Evolutionary conservation across 345 rosid genomes (phyloP).

Genomic region (Populus pruinosa): DNA sequence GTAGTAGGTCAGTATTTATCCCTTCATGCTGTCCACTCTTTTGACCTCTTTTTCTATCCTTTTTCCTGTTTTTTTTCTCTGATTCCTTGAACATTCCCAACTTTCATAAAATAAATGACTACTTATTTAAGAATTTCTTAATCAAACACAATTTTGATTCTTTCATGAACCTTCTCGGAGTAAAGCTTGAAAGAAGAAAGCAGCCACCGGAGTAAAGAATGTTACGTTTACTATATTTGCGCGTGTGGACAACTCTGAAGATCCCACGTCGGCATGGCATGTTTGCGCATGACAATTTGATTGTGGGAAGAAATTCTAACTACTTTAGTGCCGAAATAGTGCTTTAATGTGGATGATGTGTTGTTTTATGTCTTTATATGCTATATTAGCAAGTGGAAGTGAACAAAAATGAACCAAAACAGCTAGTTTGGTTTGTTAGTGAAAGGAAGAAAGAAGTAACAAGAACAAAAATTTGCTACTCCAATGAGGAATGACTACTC

Average conservation of each 20-base stretch:
- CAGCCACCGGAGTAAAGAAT: not conserved
- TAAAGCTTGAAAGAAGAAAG: not conserved
- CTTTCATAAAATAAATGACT: too few species aligned
- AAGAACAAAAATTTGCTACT: not conserved
- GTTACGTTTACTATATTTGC: not conserved
- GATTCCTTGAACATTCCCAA: not conserved
- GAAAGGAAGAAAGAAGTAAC: not conserved
- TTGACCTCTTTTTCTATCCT: not conserved
- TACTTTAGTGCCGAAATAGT: not conserved
- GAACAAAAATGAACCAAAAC: conserved; percentile 6
- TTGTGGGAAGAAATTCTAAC: not conserved
- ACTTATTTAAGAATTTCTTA: too few species aligned
- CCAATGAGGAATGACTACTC: not conserved
- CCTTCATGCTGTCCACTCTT: not conserved
- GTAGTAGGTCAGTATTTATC: not conserved
- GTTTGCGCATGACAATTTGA: not conserved
- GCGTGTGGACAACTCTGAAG: not conserved
- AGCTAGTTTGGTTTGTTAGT: not conserved
- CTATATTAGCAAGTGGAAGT: conserved; percentile 11
- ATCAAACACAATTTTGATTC: not conserved
- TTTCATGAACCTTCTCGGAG: not conserved
- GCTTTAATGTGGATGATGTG: not conserved
- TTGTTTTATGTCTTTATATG: not conserved
- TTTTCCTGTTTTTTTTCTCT: not conserved
- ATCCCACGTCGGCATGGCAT: not conserved